Conservation (phyloP, 176 grass and related monocot genomes). For the Melocanna baccifera region DNA sequence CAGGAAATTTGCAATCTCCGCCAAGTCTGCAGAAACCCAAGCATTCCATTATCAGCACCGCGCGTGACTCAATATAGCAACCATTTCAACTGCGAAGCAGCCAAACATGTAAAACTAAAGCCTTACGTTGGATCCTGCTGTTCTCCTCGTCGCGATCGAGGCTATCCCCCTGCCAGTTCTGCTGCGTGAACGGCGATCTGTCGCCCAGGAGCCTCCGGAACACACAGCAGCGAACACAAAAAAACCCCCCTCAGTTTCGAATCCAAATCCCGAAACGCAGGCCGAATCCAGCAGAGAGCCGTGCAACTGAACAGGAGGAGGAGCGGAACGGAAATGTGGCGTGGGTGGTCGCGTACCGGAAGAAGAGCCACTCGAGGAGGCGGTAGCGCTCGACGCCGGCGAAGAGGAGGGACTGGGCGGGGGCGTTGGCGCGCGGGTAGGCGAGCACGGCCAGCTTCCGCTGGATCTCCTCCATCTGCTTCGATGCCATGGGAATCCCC, state of each 20-base stretch:
- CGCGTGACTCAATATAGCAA: background rate
- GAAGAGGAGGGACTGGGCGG: conserved; percentile 90
- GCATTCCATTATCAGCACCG: background rate
- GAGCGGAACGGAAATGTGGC: conserved; percentile 1
- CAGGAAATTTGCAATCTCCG: conserved; percentile 91
- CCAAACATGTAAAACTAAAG: background rate
- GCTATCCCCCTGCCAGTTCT: conserved; percentile 93
- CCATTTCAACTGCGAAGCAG: background rate
- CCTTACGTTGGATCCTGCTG: conserved; percentile 86
- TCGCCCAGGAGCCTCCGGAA: conserved; percentile 76
- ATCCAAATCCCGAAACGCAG: background rate
- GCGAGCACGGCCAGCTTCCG: conserved; percentile 73
- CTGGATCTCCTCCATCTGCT: conserved; percentile 99
- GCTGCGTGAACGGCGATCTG: conserved; percentile 95
- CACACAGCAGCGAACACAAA: conserved; percentile 2
- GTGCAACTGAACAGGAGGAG: background rate
- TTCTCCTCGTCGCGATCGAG: conserved; percentile 98
- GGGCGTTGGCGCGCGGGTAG: conserved; percentile 76
- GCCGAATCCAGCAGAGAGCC: background rate
- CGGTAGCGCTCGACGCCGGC: conserved; percentile 94
- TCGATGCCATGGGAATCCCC: conserved; percentile 68
- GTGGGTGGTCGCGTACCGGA: conserved; percentile 43
- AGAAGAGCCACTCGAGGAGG: conserved; percentile 99
- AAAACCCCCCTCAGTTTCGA: conserved; percentile 14
- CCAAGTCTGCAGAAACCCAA: conserved; percentile 64